Evolutionary conservation across 306 rosid species (phyloP), one percentile per base, ranked within the genome.

Genomic region (Sesbania bispinosa): DNA sequence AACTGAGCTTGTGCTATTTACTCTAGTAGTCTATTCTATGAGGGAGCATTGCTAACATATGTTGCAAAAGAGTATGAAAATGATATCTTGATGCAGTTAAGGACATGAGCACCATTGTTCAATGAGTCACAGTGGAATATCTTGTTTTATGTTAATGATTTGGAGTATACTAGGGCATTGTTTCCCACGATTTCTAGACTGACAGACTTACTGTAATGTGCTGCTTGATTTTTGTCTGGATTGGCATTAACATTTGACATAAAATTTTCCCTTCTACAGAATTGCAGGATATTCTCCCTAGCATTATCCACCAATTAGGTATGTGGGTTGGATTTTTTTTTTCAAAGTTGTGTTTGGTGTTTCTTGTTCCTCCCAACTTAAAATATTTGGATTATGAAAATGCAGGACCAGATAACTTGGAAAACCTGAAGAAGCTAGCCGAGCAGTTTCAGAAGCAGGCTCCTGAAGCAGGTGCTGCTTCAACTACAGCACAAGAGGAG

Each of bases 231-330:
- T 8, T 14, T 35, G 7, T n/a, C 7, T 15, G 11, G 62, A 41
- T 24, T 13, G 18, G 4, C 21, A 1, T 16, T 3, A n/a, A 47
- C 38, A 21, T 42, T 38, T 78, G 59, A 82, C 45, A 4, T 64
- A 2, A 16, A 2, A 1, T 36, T 48, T 73, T 61, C 42, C n/a
- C 9, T 55, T 7, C 70, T 76, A 36, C 92, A 95, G 99, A 95
- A 66, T 89, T 95, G 93, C 99, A 94, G 77, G 99, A 94, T 74
- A 88, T 94, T 55, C 99, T 94, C 59, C 99, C 99, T 3, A 90
- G 82, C 79, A 89, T 94, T 32, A 87, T 94, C 83, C 81, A 88
- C 76, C 99, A 94, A 78, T 81, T 94, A 82, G 99, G 99, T 91
- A 80, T 55, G 78, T 67, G 46, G 43, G n/a, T 29, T 10, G 1